A percentile compares a stretch with the other conserved stretches of the same genome.
These are phyloP conservation scores for Gossypium herbaceum DNA, from an alignment of 345 rosid genomes.

Conservation along the genomic window DNA sequence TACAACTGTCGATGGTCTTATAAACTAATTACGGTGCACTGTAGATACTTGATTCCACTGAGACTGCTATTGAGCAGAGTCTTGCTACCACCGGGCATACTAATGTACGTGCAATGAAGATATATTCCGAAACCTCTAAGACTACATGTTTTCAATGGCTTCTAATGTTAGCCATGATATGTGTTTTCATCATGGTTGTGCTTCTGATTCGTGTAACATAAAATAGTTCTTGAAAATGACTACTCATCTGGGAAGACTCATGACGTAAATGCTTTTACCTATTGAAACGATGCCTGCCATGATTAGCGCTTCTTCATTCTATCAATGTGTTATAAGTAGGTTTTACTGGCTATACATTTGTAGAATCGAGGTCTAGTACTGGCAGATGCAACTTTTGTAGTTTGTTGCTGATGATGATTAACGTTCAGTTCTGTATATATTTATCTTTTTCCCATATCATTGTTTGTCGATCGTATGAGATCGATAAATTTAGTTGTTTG, in stretches of 20 bases:
- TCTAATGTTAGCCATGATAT: conserved; percentile 59
- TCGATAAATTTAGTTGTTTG: neutral
- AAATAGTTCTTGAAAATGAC: neutral
- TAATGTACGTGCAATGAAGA: conserved; percentile 54
- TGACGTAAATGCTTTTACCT: neutral
- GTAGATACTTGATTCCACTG: conserved; percentile 86
- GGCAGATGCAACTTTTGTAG: neutral
- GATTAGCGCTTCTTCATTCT: neutral
- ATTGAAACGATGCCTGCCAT: neutral
- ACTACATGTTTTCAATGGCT: conserved; percentile 89
- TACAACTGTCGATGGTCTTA: neutral
- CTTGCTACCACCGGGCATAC: conserved; percentile 79
- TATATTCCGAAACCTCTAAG: conserved; percentile 64
- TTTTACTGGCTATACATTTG: neutral
- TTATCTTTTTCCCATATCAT: neutral
- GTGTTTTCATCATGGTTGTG: conserved; percentile 80
- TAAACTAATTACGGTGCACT: conserved; percentile 8
- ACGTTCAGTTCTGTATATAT: conserved; percentile 1
- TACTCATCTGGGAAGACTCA: neutral
- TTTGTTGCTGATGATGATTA: neutral
- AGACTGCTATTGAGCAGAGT: conserved; percentile 84
- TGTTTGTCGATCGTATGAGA: neutral
- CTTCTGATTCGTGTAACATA: conserved; percentile 75
- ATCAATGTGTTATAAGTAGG: neutral
- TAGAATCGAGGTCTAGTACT: conserved; percentile 1